Evolutionary conservation across 306 rosid species (phyloP), one percentile per base, ranked within the genome.

Genomic region (Pyrus bretschneideri): DNA sequence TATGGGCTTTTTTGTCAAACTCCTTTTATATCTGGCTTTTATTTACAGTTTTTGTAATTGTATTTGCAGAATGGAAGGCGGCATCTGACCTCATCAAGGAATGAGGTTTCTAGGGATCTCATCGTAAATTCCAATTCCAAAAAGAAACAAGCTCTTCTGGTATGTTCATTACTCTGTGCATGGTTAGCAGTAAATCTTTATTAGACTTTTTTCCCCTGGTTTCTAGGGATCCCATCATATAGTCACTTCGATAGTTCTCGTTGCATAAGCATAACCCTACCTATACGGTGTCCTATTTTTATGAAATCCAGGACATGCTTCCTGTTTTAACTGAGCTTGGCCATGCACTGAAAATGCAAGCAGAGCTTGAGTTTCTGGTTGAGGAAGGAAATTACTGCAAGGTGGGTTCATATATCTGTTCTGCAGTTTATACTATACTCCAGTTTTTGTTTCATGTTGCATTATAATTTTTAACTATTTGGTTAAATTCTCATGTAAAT

Each of bases 41-140:
- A 72, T 68, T 76, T 55, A 69, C 67, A 63, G 79, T 80, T 73
- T 45, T 77, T 73, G 40, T 51, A 7, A 67, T 83, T 45, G 62
- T 82, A 76, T 81, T 83, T 83, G 69, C 88, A 96, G 99, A 96
- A 96, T 85, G 99, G 99, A 81, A 93, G 97, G 87, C 89, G 99
- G 70, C 98, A 96, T 81, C 83, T 96, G 75, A 89, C 85, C 72
- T 92, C 97, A 72, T 96, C 99, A 45, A 76, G 82, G 88, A 90
- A 89, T 83, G 99, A 92, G 88, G 99, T 92, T 78, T 96, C 99
- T 67, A 92, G 99, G 87, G 98, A 96, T 88, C 91, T 96, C 68
- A 86, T 96, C 29, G 98, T 96, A 68, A 91, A 96, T 85, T 87
- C 98, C 70, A 80, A 83, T 88, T 91, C 98, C 76, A 96, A 89